Conservation (phyloP, 257 asterid species). For the Asclepias syriaca region DNA sequence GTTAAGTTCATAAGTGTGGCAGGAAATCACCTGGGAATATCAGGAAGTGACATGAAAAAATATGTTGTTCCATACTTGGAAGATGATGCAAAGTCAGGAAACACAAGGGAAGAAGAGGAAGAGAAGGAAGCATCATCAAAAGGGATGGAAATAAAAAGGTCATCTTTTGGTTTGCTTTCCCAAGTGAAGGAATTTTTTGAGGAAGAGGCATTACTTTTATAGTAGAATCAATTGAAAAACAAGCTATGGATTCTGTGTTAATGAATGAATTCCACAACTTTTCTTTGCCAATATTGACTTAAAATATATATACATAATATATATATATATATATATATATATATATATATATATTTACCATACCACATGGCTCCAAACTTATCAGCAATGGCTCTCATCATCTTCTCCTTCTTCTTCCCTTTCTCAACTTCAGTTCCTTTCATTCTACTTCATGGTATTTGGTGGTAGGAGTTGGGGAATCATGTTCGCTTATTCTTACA, state of each 20-base stretch:
- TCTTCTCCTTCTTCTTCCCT: conserved; percentile 4
- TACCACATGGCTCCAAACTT: conserved; percentile 14
- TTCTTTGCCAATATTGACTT: too few relatives aligned
- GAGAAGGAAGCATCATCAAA: conserved; percentile 7
- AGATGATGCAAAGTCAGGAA: conserved; percentile 11
- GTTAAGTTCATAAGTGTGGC: conserved; percentile 54
- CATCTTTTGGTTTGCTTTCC: conserved; percentile 33
- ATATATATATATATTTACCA: too few relatives aligned
- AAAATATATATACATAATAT: too few relatives aligned
- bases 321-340: too few relatives aligned
- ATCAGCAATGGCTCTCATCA: neutral
- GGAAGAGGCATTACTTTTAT: conserved; percentile 16
- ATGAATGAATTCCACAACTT: too few relatives aligned
- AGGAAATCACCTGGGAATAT: conserved; percentile 79
- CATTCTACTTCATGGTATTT: conserved; percentile 30
- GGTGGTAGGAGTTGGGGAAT: conserved; percentile 19
- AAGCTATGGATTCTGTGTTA: too few relatives aligned
- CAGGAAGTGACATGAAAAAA: conserved; percentile 60
- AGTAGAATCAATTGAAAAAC: too few relatives aligned
- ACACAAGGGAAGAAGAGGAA: neutral
- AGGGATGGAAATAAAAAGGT: conserved; percentile 21
- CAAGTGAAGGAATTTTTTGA: conserved; percentile 33
- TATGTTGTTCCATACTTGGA: conserved; percentile 59
- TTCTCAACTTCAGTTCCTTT: conserved; percentile 22
- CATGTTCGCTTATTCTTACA: conserved; percentile 7